Percentiles rank a stretch among this genome's conserved stretches.
Conservation (phyloP, 1,284 basidiomycete species). For the Neolentinus lepideus region DNA sequence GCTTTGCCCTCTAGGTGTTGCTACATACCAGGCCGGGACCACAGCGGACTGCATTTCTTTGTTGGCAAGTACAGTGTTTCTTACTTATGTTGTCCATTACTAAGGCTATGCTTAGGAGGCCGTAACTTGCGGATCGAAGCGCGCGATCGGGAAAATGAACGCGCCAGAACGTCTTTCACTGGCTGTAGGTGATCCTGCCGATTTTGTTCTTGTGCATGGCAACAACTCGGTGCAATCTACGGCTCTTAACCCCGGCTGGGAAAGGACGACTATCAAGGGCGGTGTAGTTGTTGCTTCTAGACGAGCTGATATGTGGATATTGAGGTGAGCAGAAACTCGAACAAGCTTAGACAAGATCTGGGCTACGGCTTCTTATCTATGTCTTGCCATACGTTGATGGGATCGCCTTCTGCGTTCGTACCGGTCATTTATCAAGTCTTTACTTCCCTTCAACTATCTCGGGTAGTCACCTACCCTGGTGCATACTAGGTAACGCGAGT, state of each 20-base stretch:
- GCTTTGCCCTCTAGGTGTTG: slow-evolving; percentile 50
- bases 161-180: slow-evolving; percentile 26
- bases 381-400: no score
- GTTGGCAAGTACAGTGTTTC: slow-evolving; percentile 30
- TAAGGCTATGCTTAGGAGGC: slow-evolving; percentile 27
- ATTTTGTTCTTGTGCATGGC: slow-evolving; percentile 55
- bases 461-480: no score
- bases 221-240: slow-evolving; percentile 36
- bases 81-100: slow-evolving; percentile 5
- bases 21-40: slow-evolving; percentile 50
- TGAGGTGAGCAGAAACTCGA: neutral
- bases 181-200: slow-evolving; percentile 34
- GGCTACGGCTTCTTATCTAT: neutral
- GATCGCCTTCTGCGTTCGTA: no score
- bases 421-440: no score
- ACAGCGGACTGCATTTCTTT: slow-evolving; percentile 36
- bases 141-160: slow-evolving; percentile 32
- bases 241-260: slow-evolving; percentile 40
- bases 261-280: slow-evolving; percentile 33
- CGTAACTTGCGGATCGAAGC: slow-evolving; percentile 38
- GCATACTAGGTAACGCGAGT: no score
- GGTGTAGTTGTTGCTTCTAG: neutral
- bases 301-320: neutral
- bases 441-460: no score
- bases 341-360: neutral